A percentile compares a stretch with the other conserved stretches of the same genome.
Evolutionary conservation across 768 basidiomycete species (phyloP).

Genomic region (Leccinum boreale): DNA sequence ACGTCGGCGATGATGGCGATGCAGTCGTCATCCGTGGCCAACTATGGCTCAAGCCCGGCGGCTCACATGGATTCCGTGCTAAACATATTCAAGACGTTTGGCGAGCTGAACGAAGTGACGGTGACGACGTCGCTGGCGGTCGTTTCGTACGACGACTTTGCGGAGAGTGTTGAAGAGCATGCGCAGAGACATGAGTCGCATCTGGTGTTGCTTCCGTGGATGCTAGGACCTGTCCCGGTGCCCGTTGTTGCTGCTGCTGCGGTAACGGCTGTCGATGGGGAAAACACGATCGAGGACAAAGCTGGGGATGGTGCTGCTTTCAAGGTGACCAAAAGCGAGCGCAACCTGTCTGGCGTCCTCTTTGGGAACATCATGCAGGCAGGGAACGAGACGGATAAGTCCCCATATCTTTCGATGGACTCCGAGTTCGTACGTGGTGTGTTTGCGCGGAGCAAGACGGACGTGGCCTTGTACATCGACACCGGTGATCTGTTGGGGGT

Average conservation of each 20-base stretch:
- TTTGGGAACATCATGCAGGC: slow-evolving; percentile 37
- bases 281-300: neutral
- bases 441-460: slow-evolving; percentile 64
- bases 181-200: slow-evolving; percentile 59
- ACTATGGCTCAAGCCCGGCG: slow-evolving; percentile 48
- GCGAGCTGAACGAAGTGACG: slow-evolving; percentile 63
- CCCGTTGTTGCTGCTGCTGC: slow-evolving; percentile 24
- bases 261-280: neutral
- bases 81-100: slow-evolving; percentile 75
- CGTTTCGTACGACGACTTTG: slow-evolving; percentile 73
- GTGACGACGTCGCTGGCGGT: slow-evolving; percentile 67
- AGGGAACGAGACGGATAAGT: slow-evolving; percentile 30
- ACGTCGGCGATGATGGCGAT: slow-evolving; percentile 58
- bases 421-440: slow-evolving; percentile 83
- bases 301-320: neutral
- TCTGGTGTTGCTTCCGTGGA: slow-evolving; percentile 83
- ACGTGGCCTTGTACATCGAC: slow-evolving; percentile 86
- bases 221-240: slow-evolving; percentile 31
- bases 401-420: slow-evolving; percentile 45
- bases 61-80: slow-evolving; percentile 70
- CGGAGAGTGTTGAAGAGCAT: slow-evolving; percentile 66
- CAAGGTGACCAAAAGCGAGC: slow-evolving; percentile 14
- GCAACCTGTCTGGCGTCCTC: slow-evolving; percentile 70
- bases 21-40: slow-evolving; percentile 49
- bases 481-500: slow-evolving; percentile 36